Evolutionary conservation across 2,329 filamentous ascomycete genomes (phyloP).

Genomic region (Sporothrix pallida): DNA sequence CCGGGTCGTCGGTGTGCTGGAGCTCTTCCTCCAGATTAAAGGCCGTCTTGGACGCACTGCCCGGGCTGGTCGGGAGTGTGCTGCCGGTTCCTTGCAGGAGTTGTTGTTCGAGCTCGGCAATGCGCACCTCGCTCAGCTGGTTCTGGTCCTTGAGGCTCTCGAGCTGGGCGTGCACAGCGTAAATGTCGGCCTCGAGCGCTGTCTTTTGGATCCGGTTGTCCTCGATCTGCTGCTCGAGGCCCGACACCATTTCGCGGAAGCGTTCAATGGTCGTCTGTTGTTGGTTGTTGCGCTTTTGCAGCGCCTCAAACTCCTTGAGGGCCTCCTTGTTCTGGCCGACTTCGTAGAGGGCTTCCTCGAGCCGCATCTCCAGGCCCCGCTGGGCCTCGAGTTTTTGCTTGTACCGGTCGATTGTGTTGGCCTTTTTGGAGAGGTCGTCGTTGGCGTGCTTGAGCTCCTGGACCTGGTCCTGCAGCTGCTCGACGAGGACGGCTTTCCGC

Average conservation of each 20-base stretch:
- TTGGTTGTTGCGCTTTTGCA: conserved; percentile 44
- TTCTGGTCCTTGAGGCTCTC: conserved; percentile 51
- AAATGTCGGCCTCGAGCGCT: conserved; percentile 54
- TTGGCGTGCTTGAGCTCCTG: conserved; percentile 64
- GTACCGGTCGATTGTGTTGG: conserved; percentile 66
- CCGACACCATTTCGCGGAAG: conserved; percentile 41
- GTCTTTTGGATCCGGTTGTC: conserved; percentile 52
- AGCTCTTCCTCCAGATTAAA: conserved; percentile 67
- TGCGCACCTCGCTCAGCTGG: conserved; percentile 57
- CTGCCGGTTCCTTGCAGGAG: conserved; percentile 48
- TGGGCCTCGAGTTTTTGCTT: conserved; percentile 67
- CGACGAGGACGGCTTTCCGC: conserved; percentile 54
- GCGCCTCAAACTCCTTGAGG: conserved; percentile 45
- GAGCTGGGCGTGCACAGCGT: conserved; percentile 49
- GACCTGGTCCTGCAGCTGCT: conserved; percentile 63
- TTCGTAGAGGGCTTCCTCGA: conserved; percentile 61
- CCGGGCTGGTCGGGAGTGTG: background rate
- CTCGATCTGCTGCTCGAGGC: conserved; percentile 46
- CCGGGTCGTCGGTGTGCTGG: conserved; percentile 52
- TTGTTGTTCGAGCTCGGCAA: conserved; percentile 66
- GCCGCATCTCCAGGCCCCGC: conserved; percentile 61
- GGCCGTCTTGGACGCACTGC: conserved; percentile 37
- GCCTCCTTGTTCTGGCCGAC: conserved; percentile 60
- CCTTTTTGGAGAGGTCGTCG: conserved; percentile 64
- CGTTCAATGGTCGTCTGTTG: conserved; percentile 40